These are phyloP conservation scores for Suillus subalutaceus DNA, from an alignment of 768 basidiomycete genomes.

Conservation along the genomic window DNA sequence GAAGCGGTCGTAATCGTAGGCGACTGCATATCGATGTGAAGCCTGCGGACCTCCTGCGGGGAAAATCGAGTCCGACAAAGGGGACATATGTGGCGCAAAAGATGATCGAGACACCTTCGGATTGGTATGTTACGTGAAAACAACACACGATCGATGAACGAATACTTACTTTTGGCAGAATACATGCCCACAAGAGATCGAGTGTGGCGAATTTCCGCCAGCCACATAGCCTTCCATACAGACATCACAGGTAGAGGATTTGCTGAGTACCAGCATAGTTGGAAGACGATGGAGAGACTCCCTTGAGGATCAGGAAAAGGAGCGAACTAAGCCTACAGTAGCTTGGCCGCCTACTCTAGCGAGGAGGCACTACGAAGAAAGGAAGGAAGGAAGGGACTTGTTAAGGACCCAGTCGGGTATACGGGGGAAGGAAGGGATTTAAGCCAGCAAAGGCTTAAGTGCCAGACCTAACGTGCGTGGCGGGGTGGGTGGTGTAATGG, in stretches of 20 bases:
- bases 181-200: slow-evolving; percentile 72
- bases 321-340: background rate
- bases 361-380: slow-evolving; percentile 1
- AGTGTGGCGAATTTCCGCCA: slow-evolving; percentile 58
- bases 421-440: slow-evolving; percentile 26
- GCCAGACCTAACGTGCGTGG: slow-evolving; percentile 36
- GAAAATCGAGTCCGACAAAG: slow-evolving; percentile 63
- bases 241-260: slow-evolving; percentile 73
- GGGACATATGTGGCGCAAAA: slow-evolving; percentile 57
- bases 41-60: slow-evolving; percentile 46
- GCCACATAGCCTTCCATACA: slow-evolving; percentile 66
- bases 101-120: slow-evolving; percentile 55
- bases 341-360: background rate
- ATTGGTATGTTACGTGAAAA: slow-evolving; percentile 12
- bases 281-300: slow-evolving; percentile 19
- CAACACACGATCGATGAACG: slow-evolving; percentile 23
- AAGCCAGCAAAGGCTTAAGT: slow-evolving; percentile 16
- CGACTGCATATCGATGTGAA: slow-evolving; percentile 60
- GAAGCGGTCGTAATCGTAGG: slow-evolving; percentile 25
- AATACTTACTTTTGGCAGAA: slow-evolving; percentile 53
- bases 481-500: slow-evolving; percentile 26
- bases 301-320: slow-evolving; percentile 19
- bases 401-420: slow-evolving; percentile 34
- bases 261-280: slow-evolving; percentile 68
- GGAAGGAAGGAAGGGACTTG: slow-evolving; percentile 32